A percentile compares a stretch with the other conserved stretches of the same genome.
Conservation (phyloP, 352 stramenopile genomes). For the Plasmopara muralis region DNA sequence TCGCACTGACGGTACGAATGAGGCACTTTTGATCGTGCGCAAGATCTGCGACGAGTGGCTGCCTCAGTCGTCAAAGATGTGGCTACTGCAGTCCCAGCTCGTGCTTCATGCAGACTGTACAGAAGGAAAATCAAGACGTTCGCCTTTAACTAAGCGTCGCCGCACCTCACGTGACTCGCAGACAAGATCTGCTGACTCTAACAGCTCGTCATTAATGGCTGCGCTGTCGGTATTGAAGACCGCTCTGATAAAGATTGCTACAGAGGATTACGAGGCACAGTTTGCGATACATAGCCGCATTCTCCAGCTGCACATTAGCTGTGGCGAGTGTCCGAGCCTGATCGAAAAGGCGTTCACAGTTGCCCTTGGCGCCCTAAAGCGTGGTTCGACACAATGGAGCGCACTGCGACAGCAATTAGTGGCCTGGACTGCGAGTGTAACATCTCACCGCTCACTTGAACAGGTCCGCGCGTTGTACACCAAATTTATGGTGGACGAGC, state of each 20-base stretch:
- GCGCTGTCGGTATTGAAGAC: slow-evolving; percentile 45
- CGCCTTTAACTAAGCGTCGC: slow-evolving; percentile 42
- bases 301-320: slow-evolving; percentile 46
- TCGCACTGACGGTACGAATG: slow-evolving; percentile 47
- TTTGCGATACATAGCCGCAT: slow-evolving; percentile 44
- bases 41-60: slow-evolving; percentile 36
- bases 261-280: slow-evolving; percentile 36
- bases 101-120: slow-evolving; percentile 41
- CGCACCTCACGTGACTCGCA: slow-evolving; percentile 32
- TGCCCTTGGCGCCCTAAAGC: slow-evolving; percentile 37
- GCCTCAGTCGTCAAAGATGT: slow-evolving; percentile 37
- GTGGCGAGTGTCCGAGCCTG: slow-evolving; percentile 10
- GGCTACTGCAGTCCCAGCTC: slow-evolving; percentile 69
- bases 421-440: slow-evolving; percentile 37
- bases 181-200: slow-evolving; percentile 4
- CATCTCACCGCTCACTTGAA: slow-evolving; percentile 25
- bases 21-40: slow-evolving; percentile 35
- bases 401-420: slow-evolving; percentile 57
- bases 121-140: slow-evolving; percentile 6
- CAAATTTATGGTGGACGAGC: slow-evolving; percentile 57
- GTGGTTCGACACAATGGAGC: slow-evolving; percentile 48
- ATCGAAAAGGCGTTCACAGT: slow-evolving; percentile 49
- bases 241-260: slow-evolving; percentile 34
- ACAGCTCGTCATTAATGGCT: slow-evolving; percentile 25
- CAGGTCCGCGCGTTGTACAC: slow-evolving; percentile 51